Evolutionary conservation across 2,329 filamentous ascomycete genomes (phyloP).

Genomic region (Fusarium odoratissimum): DNA sequence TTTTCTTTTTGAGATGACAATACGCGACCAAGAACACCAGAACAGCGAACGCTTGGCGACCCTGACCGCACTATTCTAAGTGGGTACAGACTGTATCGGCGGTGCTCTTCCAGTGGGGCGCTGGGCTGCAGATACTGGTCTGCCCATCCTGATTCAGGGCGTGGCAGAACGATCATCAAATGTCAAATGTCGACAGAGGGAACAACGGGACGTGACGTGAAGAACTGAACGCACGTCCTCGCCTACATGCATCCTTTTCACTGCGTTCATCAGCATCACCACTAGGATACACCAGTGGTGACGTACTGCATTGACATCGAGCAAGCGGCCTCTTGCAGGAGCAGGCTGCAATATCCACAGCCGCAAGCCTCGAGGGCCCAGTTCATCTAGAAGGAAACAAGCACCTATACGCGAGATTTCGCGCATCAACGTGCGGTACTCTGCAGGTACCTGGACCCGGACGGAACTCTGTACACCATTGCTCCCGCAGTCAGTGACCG

Average conservation of each 20-base stretch:
- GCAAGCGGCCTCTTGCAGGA: conserved; percentile 21
- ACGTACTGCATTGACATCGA: conserved; percentile 32
- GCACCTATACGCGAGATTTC: conserved; percentile 22
- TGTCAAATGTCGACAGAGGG: conserved; percentile 25
- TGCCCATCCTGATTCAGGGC: conserved; percentile 41
- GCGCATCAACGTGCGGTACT: conserved; percentile 20
- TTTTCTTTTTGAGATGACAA: conserved; percentile 24
- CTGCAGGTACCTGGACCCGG: conserved; percentile 32
- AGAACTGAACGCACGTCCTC: conserved; percentile 14
- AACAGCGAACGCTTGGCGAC: conserved; percentile 40
- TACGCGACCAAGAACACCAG: conserved; percentile 22
- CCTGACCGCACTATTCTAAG: conserved; percentile 36
- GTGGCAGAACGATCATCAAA: conserved; percentile 26
- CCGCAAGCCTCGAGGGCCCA: conserved; percentile 31
- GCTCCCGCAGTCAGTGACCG: conserved; percentile 30
- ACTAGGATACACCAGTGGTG: conserved; percentile 19
- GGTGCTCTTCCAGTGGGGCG: conserved; percentile 41
- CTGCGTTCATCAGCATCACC: conserved; percentile 6
- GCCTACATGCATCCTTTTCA: conserved; percentile 17
- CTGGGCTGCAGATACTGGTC: conserved; percentile 30
- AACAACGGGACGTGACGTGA: conserved; percentile 14
- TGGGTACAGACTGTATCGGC: conserved; percentile 28
- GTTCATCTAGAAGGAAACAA: conserved; percentile 30
- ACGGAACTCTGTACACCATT: conserved; percentile 27
- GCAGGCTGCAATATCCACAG: conserved; percentile 24